Evolutionary conservation across 2,329 filamentous ascomycete genomes (phyloP).

Genomic region (Thielaviopsis musarum): DNA sequence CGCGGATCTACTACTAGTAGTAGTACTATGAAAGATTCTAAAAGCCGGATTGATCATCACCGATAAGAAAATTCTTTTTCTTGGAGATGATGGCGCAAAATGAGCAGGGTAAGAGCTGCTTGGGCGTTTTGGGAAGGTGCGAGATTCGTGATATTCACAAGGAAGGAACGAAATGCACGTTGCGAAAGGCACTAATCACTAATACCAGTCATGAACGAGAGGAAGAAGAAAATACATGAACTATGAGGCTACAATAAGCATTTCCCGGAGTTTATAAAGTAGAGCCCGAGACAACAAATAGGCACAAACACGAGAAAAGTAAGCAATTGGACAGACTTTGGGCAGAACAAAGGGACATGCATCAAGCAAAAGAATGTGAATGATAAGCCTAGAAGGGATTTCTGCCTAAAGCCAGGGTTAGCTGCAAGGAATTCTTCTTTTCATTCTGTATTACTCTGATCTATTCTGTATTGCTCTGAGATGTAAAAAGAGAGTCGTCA

Average conservation of each 20-base stretch:
- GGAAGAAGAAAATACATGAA: too few relatives aligned
- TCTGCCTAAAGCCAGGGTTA: not conserved
- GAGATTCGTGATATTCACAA: not conserved
- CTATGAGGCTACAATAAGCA: too few relatives aligned
- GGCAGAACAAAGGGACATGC: not conserved
- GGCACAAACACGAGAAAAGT: not conserved
- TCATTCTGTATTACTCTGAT: too few relatives aligned
- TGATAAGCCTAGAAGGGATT: not conserved
- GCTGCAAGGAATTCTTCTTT: too few relatives aligned
- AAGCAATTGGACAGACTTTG: not conserved
- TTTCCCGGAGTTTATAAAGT: not conserved
- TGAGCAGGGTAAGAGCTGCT: not conserved
- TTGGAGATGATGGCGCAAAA: not conserved
- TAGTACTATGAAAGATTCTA: too few relatives aligned
- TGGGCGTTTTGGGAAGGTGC: not conserved
- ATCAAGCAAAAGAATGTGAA: not conserved
- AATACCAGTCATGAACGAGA: too few relatives aligned
- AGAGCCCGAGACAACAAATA: not conserved
- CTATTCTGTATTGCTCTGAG: too few relatives aligned
- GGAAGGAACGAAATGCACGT: not conserved
- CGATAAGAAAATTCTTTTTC: not conserved
- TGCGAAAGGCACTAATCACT: too few relatives aligned
- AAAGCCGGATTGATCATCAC: not conserved
- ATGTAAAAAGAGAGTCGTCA: too few relatives aligned
- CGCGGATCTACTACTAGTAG: too few relatives aligned